phyloP scores from a whole-genome alignment of 371 early-diverging fungal genomes.

The Quaeritorhiza haematococci region DNA sequence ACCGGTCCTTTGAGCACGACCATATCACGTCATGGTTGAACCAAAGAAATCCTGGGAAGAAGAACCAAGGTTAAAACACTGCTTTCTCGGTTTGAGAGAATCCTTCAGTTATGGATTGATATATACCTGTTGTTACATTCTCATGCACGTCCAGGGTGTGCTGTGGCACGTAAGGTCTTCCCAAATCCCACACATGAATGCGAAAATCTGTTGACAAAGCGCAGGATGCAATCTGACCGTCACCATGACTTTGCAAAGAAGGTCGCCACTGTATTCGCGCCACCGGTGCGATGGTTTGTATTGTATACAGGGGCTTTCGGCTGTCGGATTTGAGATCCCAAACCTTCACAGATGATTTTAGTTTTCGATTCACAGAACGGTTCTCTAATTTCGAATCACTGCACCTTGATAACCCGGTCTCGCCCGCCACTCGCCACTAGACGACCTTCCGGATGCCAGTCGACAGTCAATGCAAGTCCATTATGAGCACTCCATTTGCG shows the following conservation, averaged over 20 bases:
- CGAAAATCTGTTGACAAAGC: conserved; percentile 60
- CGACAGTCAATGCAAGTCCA: conserved; percentile 72
- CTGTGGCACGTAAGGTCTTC: conserved; percentile 67
- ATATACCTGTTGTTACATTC: conserved; percentile 59
- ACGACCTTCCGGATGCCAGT: conserved; percentile 76
- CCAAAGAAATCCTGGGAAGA: conserved; percentile 56
- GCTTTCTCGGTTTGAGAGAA: not conserved
- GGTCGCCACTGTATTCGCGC: conserved; percentile 80
- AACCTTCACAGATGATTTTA: conserved; percentile 35
- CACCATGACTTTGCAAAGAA: no score
- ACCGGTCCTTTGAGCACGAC: conserved; percentile 75
- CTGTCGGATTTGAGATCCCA: conserved; percentile 77
- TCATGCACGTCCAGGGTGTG: conserved; percentile 69
- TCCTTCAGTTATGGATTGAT: not conserved
- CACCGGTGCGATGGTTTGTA: conserved; percentile 71
- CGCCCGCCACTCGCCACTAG: conserved; percentile 77
- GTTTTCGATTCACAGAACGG: not conserved
- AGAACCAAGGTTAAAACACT: no score
- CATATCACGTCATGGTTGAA: conserved; percentile 56
- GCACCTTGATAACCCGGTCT: conserved; percentile 78
- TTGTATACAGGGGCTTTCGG: conserved; percentile 54
- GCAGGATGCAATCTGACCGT: conserved; percentile 65
- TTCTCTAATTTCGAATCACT: not conserved
- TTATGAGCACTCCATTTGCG: conserved; percentile 72
- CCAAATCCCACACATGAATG: conserved; percentile 73